Evolutionary conservation across 129 eudicot species (phyloP).

Genomic region (Erigeron canadensis): DNA sequence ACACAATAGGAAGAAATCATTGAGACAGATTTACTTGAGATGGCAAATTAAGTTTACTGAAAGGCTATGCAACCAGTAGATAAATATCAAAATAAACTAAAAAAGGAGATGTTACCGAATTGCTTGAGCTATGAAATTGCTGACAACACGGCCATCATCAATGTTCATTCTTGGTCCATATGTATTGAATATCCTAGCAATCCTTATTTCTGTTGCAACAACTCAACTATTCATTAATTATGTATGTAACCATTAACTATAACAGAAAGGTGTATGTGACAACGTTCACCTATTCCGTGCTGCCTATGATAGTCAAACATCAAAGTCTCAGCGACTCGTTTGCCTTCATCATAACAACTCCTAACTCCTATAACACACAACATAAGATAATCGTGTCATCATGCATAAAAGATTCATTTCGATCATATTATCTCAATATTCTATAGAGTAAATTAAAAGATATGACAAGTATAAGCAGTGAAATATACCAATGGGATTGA

Average conservation of each 20-base stretch:
- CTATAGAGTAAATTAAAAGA: background rate
- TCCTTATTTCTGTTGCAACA: conserved; percentile 59
- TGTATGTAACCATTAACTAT: background rate
- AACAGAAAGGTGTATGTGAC: background rate
- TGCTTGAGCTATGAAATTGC: conserved; percentile 89
- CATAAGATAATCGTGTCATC: background rate
- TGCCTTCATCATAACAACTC: conserved; percentile 91
- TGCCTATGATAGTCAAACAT: conserved; percentile 91
- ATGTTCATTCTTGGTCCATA: conserved; percentile 93
- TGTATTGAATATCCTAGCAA: conserved; percentile 85
- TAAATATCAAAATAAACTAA: no score
- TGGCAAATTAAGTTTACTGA: no score
- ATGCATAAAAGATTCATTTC: background rate
- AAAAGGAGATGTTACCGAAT: conserved; percentile 47
- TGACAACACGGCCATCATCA: conserved; percentile 90
- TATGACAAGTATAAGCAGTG: background rate
- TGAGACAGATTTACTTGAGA: no score
- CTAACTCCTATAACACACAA: conserved; percentile 60
- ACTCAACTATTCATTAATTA: background rate
- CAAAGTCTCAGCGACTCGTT: conserved; percentile 90
- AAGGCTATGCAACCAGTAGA: background rate
- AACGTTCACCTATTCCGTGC: conserved; percentile 63
- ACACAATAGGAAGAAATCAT: background rate
- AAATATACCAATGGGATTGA: conserved; percentile 75
- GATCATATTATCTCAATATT: background rate